Conservation (phyloP, 306 rosid species). For the Sphenostylis stenocarpa region DNA sequence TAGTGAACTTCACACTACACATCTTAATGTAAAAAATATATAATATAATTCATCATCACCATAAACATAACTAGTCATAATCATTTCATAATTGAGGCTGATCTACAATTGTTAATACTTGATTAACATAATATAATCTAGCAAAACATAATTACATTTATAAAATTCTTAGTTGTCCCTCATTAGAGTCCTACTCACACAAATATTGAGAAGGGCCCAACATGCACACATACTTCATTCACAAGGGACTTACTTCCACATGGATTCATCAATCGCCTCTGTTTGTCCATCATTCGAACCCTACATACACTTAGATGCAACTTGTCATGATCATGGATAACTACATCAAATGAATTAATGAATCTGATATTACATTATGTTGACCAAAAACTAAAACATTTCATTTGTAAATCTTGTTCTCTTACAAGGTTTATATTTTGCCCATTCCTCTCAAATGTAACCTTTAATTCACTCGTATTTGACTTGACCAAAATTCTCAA, state of each 20-base stretch:
- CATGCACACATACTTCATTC: not conserved
- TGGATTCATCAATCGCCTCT: not conserved
- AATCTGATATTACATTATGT: not conserved
- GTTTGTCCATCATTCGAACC: not conserved
- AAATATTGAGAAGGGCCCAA: not conserved
- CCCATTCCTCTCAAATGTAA: not conserved
- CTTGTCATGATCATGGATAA: not conserved
- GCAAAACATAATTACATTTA: too few relatives aligned
- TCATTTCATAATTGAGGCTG: too few relatives aligned
- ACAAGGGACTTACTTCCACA: slow-evolving; percentile 7
- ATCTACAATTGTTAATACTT: too few relatives aligned
- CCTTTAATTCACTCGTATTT: not conserved
- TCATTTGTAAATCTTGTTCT: not conserved
- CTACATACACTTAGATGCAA: not conserved
- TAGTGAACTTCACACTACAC: too few relatives aligned
- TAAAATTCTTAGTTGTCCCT: not conserved
- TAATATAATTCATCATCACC: too few relatives aligned
- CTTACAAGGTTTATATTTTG: not conserved
- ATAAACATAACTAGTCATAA: too few relatives aligned
- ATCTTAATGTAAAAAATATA: too few relatives aligned
- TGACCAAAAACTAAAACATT: not conserved
- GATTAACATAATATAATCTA: too few relatives aligned
- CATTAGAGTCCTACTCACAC: not conserved
- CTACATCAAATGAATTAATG: not conserved
- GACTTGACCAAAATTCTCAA: not conserved